Conservation (phyloP, 1,284 basidiomycete species). For the Vanrija sp. region DNA sequence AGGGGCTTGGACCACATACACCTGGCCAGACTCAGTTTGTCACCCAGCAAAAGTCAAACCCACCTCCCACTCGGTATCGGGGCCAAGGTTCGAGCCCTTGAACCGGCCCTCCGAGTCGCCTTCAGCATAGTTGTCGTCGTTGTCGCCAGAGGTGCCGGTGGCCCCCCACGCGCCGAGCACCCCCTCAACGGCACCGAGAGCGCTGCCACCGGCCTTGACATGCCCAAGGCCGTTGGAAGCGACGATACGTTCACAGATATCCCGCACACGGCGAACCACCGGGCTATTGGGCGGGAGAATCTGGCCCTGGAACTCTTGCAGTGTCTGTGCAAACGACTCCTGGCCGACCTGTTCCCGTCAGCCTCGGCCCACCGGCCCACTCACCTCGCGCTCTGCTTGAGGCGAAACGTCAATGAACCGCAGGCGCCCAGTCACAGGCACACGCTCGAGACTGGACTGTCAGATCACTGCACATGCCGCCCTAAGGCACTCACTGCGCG, state of each 20-base stretch:
- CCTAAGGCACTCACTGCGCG: slow-evolving; percentile 53
- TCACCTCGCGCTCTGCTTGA: slow-evolving; percentile 56
- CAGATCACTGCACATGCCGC: neutral
- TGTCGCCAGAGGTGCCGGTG: slow-evolving; percentile 15
- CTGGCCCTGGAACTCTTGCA: slow-evolving; percentile 14
- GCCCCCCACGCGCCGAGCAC: slow-evolving; percentile 28
- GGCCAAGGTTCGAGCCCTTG: slow-evolving; percentile 4
- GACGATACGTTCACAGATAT: slow-evolving; percentile 69
- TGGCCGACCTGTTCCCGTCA: slow-evolving; percentile 9
- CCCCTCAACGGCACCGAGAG: slow-evolving; percentile 34
- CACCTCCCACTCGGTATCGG: slow-evolving; percentile 48
- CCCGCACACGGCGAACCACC: slow-evolving; percentile 61
- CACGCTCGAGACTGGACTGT: slow-evolving; percentile 63
- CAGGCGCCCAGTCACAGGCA: slow-evolving; percentile 76
- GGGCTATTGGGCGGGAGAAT: slow-evolving; percentile 68
- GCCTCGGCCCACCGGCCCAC: slow-evolving; percentile 1
- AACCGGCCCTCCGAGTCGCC: neutral
- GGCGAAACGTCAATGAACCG: slow-evolving; percentile 75
- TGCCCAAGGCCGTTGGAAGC: slow-evolving; percentile 66
- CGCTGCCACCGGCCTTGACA: slow-evolving; percentile 50
- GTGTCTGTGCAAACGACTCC: slow-evolving; percentile 10
- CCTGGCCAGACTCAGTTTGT: slow-evolving; percentile 44
- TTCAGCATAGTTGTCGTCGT: slow-evolving; percentile 9
- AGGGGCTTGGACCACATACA: slow-evolving; percentile 75
- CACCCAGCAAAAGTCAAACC: slow-evolving; percentile 3